A percentile compares a stretch with the other conserved stretches of the same genome.
Conservation (phyloP, 2,329 filamentous ascomycete genomes). For the Cyclaneusma minus region DNA sequence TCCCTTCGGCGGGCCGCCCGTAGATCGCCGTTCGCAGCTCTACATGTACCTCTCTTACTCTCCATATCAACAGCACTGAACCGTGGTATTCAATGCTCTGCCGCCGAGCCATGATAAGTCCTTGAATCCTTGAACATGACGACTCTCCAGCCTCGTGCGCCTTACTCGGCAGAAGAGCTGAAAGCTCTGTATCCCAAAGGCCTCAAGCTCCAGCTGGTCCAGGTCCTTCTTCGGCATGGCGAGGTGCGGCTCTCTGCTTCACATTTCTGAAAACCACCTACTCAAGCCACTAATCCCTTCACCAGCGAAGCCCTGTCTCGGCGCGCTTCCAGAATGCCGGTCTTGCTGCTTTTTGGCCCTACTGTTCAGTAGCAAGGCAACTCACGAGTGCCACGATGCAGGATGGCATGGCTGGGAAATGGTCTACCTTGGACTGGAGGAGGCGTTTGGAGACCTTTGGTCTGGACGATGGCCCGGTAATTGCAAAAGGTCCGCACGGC, state of each 20-base stretch:
- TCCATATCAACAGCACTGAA: too few relatives aligned
- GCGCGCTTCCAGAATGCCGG: constrained; percentile 74
- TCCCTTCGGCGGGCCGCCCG: too few relatives aligned
- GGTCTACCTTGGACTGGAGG: constrained; percentile 34
- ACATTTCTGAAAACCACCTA: constrained; percentile 2
- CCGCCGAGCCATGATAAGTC: too few relatives aligned
- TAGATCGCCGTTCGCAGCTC: too few relatives aligned
- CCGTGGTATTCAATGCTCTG: too few relatives aligned
- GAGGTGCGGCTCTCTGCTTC: too few relatives aligned
- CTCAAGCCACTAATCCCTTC: constrained; percentile 33
- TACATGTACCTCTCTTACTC: too few relatives aligned
- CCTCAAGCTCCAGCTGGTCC: constrained; percentile 76
- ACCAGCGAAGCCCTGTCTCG: constrained; percentile 71
- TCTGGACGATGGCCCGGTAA: constrained; percentile 47
- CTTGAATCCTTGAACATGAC: too few relatives aligned
- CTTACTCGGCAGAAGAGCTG: constrained; percentile 73
- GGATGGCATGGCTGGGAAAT: constrained; percentile 27
- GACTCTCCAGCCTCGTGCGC: constrained; percentile 53
- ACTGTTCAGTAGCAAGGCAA: constrained; percentile 64
- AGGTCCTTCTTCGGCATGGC: constrained; percentile 70
- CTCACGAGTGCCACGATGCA: constrained; percentile 46
- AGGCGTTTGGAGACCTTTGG: constrained; percentile 76
- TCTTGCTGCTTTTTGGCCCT: constrained; percentile 66
- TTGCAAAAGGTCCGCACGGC: constrained; percentile 51
- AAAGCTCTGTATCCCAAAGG: constrained; percentile 62